Evolutionary conservation across 495 filamentous ascomycete species (phyloP).

Genomic region (Penicillium pulvis): DNA sequence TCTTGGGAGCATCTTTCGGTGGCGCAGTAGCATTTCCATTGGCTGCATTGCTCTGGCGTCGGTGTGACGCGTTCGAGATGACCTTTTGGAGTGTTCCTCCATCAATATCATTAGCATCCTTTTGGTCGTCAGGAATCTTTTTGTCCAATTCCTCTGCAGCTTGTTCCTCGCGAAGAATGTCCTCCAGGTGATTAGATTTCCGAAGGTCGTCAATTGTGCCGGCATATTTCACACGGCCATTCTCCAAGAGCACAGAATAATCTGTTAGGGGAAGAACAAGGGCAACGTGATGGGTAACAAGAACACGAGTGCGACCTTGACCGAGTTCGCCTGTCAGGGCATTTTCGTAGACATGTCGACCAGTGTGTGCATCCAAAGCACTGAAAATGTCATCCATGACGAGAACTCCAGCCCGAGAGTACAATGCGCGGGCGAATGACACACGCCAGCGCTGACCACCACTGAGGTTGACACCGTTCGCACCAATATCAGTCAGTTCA

Average conservation of each 20-base stretch:
- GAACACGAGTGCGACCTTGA: slow-evolving; percentile 69
- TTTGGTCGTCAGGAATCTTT: slow-evolving; percentile 6
- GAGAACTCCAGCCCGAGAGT: slow-evolving; percentile 77
- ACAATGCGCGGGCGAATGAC: slow-evolving; percentile 75
- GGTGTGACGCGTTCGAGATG: slow-evolving; percentile 27
- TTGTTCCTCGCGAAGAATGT: slow-evolving; percentile 27
- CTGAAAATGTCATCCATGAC: slow-evolving; percentile 87
- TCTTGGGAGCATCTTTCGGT: slow-evolving; percentile 54
- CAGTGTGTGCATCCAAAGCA: slow-evolving; percentile 68
- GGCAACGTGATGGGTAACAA: slow-evolving; percentile 82
- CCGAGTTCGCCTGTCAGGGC: slow-evolving; percentile 71
- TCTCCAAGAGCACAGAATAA: slow-evolving; percentile 68
- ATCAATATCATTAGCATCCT: slow-evolving; percentile 14
- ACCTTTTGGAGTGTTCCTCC: slow-evolving; percentile 25
- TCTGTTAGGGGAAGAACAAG: slow-evolving; percentile 69
- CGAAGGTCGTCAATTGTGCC: slow-evolving; percentile 30
- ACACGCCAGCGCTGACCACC: slow-evolving; percentile 85
- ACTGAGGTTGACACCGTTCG: slow-evolving; percentile 81
- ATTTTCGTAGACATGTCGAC: slow-evolving; percentile 73
- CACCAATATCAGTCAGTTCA: slow-evolving; percentile 76
- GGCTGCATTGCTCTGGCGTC: slow-evolving; percentile 37
- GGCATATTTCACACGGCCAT: slow-evolving; percentile 51
- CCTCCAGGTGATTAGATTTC: slow-evolving; percentile 26
- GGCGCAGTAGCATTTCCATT: slow-evolving; percentile 23
- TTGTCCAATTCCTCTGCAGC: slow-evolving; percentile 13